phyloP scores from a whole-genome alignment of 139 green algal species.

The Chlamydomonas incerta region DNA sequence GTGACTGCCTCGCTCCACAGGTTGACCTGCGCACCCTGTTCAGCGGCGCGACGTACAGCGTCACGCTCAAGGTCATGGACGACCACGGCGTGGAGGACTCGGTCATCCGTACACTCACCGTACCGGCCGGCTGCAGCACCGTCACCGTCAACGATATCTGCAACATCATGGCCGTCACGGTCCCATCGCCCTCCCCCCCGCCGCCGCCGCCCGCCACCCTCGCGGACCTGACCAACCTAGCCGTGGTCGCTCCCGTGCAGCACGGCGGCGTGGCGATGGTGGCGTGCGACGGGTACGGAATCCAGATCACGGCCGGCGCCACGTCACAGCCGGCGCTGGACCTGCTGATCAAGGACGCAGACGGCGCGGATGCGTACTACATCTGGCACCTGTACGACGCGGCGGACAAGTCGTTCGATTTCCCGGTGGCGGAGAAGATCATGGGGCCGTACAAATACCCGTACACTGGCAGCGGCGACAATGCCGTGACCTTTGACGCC shows the following conservation, averaged over 20 bases:
- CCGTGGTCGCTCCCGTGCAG: background rate
- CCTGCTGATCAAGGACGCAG: background rate
- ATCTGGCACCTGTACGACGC: constrained; percentile 4
- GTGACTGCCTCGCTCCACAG: background rate
- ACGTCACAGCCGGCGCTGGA: too few species aligned
- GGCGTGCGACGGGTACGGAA: too few species aligned
- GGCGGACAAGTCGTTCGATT: background rate
- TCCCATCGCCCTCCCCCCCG: background rate
- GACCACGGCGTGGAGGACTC: background rate
- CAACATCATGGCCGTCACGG: background rate
- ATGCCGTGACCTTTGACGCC: background rate
- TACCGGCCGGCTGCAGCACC: background rate
- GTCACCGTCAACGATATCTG: background rate
- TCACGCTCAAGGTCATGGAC: background rate
- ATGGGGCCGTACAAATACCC: too few species aligned
- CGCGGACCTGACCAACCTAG: too few species aligned
- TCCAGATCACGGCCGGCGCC: too few species aligned
- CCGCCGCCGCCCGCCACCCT: background rate
- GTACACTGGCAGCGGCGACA: too few species aligned
- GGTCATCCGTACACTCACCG: background rate
- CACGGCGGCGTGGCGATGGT: background rate
- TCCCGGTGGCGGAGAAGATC: background rate
- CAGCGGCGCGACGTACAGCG: background rate
- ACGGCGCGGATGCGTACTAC: background rate
- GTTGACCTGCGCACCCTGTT: background rate